Evolutionary conservation across 2,329 filamentous ascomycete genomes (phyloP).

Genomic region (Alternaria conjuncta): DNA sequence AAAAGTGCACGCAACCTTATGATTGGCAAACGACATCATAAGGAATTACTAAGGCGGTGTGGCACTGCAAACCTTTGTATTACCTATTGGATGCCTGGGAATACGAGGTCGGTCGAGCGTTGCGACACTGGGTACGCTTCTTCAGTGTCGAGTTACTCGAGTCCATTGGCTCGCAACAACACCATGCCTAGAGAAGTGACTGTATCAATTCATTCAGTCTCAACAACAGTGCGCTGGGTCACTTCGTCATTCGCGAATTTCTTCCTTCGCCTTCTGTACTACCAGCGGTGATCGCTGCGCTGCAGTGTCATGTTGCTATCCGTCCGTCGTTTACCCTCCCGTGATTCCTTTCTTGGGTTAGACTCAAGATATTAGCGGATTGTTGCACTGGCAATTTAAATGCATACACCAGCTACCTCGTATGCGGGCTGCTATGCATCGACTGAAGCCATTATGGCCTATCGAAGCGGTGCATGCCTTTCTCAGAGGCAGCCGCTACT

Average conservation of each 20-base stretch:
- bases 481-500: not conserved
- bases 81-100: not conserved
- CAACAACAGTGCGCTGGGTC: slow-evolving; percentile 12
- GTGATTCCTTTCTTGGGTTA: slow-evolving; percentile 9
- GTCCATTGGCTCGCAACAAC: slow-evolving; percentile 25
- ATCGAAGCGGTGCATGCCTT: not conserved
- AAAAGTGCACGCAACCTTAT: not conserved
- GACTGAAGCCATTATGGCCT: not conserved
- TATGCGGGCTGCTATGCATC: not conserved
- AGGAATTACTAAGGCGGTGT: slow-evolving; percentile 13
- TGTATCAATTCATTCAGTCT: slow-evolving; percentile 5
- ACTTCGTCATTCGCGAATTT: slow-evolving; percentile 10
- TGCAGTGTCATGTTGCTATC: slow-evolving; percentile 21
- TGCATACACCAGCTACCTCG: not conserved
- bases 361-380: not conserved
- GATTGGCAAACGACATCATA: not conserved
- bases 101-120: slow-evolving; percentile 2
- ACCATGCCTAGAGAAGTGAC: slow-evolving; percentile 18
- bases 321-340: slow-evolving; percentile 10
- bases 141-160: slow-evolving; percentile 15
- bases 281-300: slow-evolving; percentile 20
- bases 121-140: not conserved
- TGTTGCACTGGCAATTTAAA: slow-evolving; percentile 15
- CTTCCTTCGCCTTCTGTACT: slow-evolving; percentile 15
- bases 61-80: not conserved